A percentile compares a stretch with the other conserved stretches of the same genome.
Evolutionary conservation across 2,329 filamentous ascomycete genomes (phyloP).

Genomic region (Leptodontidium sp.): DNA sequence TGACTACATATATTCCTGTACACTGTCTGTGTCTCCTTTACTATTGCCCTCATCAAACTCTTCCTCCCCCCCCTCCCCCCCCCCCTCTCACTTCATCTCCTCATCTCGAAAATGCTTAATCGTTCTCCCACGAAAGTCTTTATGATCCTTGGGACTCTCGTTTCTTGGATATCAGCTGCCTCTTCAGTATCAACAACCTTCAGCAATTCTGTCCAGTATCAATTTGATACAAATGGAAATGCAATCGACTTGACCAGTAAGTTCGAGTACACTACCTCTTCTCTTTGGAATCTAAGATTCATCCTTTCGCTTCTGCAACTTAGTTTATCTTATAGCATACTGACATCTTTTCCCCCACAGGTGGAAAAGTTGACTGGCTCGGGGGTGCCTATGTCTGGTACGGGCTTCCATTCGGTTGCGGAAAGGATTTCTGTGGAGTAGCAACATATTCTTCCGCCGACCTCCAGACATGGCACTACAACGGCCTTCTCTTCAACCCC

Average conservation of each 20-base stretch:
- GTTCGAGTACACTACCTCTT: neutral
- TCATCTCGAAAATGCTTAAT: constrained; percentile 11
- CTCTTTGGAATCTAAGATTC: neutral
- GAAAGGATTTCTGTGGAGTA: constrained; percentile 38
- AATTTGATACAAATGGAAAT: constrained; percentile 40
- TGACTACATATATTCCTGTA: neutral
- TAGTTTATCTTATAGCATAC: neutral
- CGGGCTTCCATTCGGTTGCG: constrained; percentile 35
- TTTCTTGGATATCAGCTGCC: constrained; percentile 18
- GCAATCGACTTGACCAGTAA: constrained; percentile 35
- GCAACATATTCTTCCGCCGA: constrained; percentile 36
- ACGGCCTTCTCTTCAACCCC: constrained; percentile 38
- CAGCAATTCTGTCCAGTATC: constrained; percentile 32
- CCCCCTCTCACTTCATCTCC: neutral
- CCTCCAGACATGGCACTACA: constrained; percentile 37
- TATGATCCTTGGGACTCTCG: constrained; percentile 17
- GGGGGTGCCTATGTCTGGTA: constrained; percentile 40
- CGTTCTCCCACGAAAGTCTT: constrained; percentile 3
- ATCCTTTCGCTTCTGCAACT: neutral
- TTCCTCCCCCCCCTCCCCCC: neutral
- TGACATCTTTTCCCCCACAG: constrained; percentile 22
- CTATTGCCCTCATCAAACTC: neutral
- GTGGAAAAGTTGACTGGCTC: constrained; percentile 41
- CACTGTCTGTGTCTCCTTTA: neutral
- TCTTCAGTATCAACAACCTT: constrained; percentile 33